Base-by-base conservation (phyloP, 148 eudicot species). In the Silene conica region DNA sequence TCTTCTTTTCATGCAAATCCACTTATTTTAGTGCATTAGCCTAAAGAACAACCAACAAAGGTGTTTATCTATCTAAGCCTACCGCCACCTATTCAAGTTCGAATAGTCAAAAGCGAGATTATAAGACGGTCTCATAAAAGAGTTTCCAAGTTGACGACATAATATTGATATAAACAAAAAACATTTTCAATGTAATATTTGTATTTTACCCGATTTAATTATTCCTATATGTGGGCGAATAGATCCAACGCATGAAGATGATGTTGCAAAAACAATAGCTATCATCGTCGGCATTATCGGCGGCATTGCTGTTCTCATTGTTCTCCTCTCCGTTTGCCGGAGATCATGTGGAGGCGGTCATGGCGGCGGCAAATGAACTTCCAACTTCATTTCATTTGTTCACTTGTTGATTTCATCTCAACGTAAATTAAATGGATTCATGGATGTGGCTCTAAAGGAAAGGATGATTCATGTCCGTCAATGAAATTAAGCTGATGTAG, bases 221-320 rank as follows among this genome's bases (percentile, higher is more conserved):
- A 11, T 41, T 19, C 13, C 20, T 10, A 43, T 43, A 38, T 22
- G 26, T 68, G 10, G 0, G 5, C 20, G 48, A 21, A 50, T 11
- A 89, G 96, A 77, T 83, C 79, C 90, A 45, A 74, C 86, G 4
- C 78, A 79, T 28, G 89, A 86, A 7, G 93, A 89, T 41, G 89
- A 86, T 8, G 88, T 86, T 2, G 98, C 92, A 52, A 90, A 80
- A 81, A 89, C 89, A 41, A 86, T 93, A 25, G 96, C 98, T 57
- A 90, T 89, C 54, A 83, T 87, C 5, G 88, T 90, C 2, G 98
- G 96, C 16, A 83, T 81, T 22, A 64, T 89, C 13, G 98, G 87
- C 0, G 96, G 92, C 0, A 25, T 89, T 20, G 92, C 96, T 0
- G 82, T 90, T 79, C 26, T 93, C 28, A 86, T 93, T 14, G 91